Evolutionary conservation across 768 basidiomycete species (phyloP).

Genomic region (Guyanaporus albipodus): DNA sequence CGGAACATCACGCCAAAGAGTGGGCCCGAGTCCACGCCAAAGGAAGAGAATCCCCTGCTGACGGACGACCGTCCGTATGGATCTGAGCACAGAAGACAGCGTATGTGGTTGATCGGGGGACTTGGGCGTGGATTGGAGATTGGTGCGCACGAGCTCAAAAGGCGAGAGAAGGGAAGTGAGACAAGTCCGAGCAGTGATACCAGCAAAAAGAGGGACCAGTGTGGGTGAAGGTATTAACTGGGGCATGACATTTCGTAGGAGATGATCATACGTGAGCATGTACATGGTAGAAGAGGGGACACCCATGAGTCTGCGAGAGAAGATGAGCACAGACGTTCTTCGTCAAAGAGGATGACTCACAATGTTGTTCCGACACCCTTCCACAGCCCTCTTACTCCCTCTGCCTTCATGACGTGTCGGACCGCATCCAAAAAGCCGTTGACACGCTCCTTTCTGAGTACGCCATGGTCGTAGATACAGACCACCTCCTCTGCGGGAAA

Average conservation of each 20-base stretch:
- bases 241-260: conserved; percentile 61
- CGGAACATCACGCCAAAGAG: conserved; percentile 95
- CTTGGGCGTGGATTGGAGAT: conserved; percentile 82
- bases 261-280: conserved; percentile 94
- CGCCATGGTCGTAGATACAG: conserved; percentile 74
- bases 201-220: conserved; percentile 72
- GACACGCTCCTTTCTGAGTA: conserved; percentile 67
- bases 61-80: conserved; percentile 57
- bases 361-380: conserved; percentile 91
- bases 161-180: conserved; percentile 82
- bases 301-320: conserved; percentile 63
- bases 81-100: conserved; percentile 65
- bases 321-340: conserved; percentile 8
- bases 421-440: conserved; percentile 86
- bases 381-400: conserved; percentile 87
- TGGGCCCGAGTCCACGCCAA: conserved; percentile 90
- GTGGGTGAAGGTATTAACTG: conserved; percentile 50
- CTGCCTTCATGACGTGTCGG: conserved; percentile 70
- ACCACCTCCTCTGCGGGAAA: conserved; percentile 61
- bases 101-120: conserved; percentile 71
- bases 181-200: conserved; percentile 74
- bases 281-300: conserved; percentile 91
- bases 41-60: conserved; percentile 64
- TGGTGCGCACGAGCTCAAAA: conserved; percentile 89
- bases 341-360: conserved; percentile 41